phyloP scores from a whole-genome alignment of 2,329 filamentous ascomycete species.

The Epichloe aotearoae region DNA sequence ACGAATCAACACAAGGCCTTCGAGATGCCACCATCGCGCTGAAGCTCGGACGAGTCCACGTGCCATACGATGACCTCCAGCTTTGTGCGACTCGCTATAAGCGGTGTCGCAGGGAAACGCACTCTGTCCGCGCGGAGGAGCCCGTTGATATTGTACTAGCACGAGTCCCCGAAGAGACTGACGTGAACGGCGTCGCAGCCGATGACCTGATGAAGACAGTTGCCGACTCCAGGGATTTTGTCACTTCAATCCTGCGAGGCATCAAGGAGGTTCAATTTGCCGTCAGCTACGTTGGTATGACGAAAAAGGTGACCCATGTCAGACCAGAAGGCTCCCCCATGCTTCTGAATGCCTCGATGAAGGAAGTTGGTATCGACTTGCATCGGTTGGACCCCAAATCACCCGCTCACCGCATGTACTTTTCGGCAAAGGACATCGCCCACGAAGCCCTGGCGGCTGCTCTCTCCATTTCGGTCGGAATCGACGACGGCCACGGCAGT shows the following conservation, averaged over 20 bases:
- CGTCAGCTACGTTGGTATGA: conserved; percentile 78
- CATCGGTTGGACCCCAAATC: conserved; percentile 85
- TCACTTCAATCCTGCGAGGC: conserved; percentile 77
- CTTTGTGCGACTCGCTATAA: conserved; percentile 46
- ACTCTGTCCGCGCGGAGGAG: conserved; percentile 24
- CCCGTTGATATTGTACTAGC: conserved; percentile 51
- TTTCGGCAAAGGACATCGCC: conserved; percentile 79
- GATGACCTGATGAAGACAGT: conserved; percentile 68
- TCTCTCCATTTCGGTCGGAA: conserved; percentile 78
- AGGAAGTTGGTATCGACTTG: conserved; percentile 88
- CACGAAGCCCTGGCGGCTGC: conserved; percentile 90
- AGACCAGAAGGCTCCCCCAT: conserved; percentile 58
- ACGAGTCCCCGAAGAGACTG: conserved; percentile 62
- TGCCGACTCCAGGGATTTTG: conserved; percentile 84
- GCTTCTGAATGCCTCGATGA: conserved; percentile 80
- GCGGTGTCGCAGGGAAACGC: conserved; percentile 24
- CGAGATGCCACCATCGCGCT: conserved; percentile 81
- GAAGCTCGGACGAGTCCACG: conserved; percentile 79
- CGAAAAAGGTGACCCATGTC: conserved; percentile 60
- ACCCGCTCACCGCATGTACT: conserved; percentile 96
- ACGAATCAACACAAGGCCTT: conserved; percentile 73
- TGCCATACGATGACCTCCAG: conserved; percentile 78
- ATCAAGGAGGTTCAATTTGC: conserved; percentile 96
- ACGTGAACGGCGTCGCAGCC: conserved; percentile 49
- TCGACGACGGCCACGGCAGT: conserved; percentile 79